Conservation (phyloP, 768 basidiomycete genomes). For the Amanita rimosa region DNA sequence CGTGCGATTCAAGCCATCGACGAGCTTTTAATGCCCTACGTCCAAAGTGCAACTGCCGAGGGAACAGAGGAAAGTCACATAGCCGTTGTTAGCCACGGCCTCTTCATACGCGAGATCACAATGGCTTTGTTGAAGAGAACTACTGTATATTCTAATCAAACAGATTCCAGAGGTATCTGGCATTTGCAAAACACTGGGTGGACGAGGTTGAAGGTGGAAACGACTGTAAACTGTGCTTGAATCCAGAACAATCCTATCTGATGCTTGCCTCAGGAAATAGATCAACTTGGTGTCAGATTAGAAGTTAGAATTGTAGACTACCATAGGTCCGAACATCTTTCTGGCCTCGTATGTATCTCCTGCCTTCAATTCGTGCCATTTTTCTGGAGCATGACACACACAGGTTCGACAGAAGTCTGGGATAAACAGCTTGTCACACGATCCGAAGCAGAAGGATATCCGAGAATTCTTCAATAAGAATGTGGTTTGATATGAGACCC, state of each 20-base stretch:
- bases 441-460: conserved; percentile 68
- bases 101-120: conserved; percentile 54
- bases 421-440: conserved; percentile 58
- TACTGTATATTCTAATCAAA: conserved; percentile 13
- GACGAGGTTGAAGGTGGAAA: conserved; percentile 40
- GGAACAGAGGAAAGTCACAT: conserved; percentile 33
- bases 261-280: background rate
- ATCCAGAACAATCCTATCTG: background rate
- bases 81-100: conserved; percentile 66
- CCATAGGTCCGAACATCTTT: conserved; percentile 45
- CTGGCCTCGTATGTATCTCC: conserved; percentile 37
- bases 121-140: conserved; percentile 35
- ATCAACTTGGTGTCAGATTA: conserved; percentile 10
- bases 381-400: background rate
- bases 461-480: conserved; percentile 56
- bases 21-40: conserved; percentile 43
- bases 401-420: conserved; percentile 62
- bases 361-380: background rate
- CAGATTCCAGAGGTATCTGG: conserved; percentile 21
- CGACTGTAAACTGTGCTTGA: conserved; percentile 16
- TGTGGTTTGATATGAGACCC: background rate
- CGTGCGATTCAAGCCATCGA: conserved; percentile 43
- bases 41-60: conserved; percentile 28
- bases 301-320: conserved; percentile 37
- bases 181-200: conserved; percentile 64